Conservation (phyloP, 192 early-diverging fungal species). For the Podila minutissima region DNA sequence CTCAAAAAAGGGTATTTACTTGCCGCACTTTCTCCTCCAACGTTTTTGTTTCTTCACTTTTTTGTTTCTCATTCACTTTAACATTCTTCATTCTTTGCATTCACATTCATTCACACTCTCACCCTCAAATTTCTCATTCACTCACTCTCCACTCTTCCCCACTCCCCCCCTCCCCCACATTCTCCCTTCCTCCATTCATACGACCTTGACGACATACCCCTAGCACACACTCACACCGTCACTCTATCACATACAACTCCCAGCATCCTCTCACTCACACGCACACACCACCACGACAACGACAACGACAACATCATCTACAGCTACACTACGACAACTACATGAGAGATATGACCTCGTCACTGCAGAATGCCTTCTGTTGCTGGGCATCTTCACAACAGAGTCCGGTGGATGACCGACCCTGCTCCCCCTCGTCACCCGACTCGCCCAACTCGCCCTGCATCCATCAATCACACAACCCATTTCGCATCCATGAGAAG, state of each 20-base stretch:
- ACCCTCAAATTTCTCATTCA: neutral
- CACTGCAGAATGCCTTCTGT: conserved; percentile 42
- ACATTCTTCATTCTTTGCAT: neutral
- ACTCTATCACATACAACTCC: neutral
- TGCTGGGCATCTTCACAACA: conserved; percentile 49
- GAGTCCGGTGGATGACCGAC: conserved; percentile 45
- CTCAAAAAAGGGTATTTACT: too few relatives aligned
- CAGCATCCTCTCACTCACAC: neutral
- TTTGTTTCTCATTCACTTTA: neutral
- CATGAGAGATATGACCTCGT: conserved; percentile 34
- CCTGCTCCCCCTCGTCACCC: conserved; percentile 18
- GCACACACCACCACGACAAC: neutral
- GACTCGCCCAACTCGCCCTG: conserved; percentile 19
- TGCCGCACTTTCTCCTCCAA: neutral
- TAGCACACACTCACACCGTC: neutral
- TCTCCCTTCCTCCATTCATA: neutral
- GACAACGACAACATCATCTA: neutral
- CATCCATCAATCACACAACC: conserved; percentile 5
- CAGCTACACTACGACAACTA: neutral
- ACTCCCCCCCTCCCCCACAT: neutral
- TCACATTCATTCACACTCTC: neutral
- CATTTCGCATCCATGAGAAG: neutral
- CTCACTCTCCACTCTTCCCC: neutral
- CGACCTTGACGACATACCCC: neutral
- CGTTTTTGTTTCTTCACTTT: neutral